Evolutionary conservation across 352 stramenopile genomes (phyloP).

Genomic region (Globisporangium perplexum): DNA sequence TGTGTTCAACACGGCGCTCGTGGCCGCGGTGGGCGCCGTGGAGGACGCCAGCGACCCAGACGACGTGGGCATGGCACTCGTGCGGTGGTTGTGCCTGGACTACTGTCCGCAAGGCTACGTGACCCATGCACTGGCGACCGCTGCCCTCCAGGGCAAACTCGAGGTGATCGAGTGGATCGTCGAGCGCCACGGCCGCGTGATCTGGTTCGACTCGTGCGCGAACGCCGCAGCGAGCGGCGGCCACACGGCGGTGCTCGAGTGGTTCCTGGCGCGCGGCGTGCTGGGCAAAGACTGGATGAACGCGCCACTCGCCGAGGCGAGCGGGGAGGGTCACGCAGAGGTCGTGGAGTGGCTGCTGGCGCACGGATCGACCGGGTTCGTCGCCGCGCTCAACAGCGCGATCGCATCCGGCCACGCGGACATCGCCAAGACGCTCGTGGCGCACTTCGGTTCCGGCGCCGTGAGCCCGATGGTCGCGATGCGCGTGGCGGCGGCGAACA

Average conservation of each 20-base stretch:
- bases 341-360: constrained; percentile 1
- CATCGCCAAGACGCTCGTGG: background rate
- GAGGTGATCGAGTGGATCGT: background rate
- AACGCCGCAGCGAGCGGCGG: background rate
- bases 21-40: background rate
- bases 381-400: background rate
- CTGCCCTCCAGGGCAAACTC: background rate
- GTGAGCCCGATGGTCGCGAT: background rate
- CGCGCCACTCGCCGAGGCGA: background rate
- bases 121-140: background rate
- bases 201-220: background rate
- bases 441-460: background rate
- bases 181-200: background rate
- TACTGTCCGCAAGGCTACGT: constrained; percentile 1
- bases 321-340: background rate
- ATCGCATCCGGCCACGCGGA: background rate
- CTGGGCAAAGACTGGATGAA: background rate
- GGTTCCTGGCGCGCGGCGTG: background rate
- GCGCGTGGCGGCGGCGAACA: background rate
- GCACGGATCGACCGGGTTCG: background rate
- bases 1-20: constrained; percentile 2
- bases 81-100: constrained; percentile 2
- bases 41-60: background rate
- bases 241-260: constrained; percentile 2
- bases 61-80: background rate